A percentile compares a stretch with the other conserved stretches of the same genome.
phyloP scores from a whole-genome alignment of 352 stramenopile genomes.

The Phytophthora fragariae region DNA sequence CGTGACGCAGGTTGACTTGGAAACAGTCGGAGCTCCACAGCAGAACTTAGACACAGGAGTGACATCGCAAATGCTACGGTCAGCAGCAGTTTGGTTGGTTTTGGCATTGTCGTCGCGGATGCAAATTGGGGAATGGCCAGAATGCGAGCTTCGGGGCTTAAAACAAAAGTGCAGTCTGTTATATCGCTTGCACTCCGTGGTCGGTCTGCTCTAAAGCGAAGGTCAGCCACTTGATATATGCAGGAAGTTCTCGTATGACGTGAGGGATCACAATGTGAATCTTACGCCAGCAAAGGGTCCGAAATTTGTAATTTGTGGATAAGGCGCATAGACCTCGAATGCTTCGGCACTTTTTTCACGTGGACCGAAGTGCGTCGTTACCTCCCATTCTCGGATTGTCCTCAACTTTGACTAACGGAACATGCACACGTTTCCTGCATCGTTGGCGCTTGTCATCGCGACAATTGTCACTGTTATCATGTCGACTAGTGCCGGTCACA shows the following conservation, averaged over 20 bases:
- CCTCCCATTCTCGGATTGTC: neutral
- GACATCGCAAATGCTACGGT: neutral
- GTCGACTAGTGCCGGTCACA: constrained; percentile 5
- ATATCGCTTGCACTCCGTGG: neutral
- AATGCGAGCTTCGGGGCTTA: neutral
- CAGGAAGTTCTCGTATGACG: too few relatives aligned
- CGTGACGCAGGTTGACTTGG: constrained; percentile 1
- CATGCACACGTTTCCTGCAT: neutral
- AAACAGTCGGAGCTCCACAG: constrained; percentile 15
- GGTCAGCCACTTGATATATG: too few relatives aligned
- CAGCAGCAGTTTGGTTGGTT: neutral
- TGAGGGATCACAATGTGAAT: too few relatives aligned
- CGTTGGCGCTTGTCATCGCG: neutral
- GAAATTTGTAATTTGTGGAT: neutral
- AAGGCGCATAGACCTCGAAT: neutral
- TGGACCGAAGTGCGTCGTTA: neutral
- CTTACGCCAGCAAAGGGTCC: neutral
- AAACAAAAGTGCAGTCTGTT: neutral
- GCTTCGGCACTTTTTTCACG: neutral
- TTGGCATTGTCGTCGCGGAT: neutral
- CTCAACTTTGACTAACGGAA: neutral
- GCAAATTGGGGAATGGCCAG: neutral
- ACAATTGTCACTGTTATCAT: neutral
- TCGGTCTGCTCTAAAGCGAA: neutral
- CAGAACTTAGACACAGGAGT: neutral